Evolutionary conservation across 169 alveolate species (phyloP).

Genomic region (Plasmodium vivax): DNA sequence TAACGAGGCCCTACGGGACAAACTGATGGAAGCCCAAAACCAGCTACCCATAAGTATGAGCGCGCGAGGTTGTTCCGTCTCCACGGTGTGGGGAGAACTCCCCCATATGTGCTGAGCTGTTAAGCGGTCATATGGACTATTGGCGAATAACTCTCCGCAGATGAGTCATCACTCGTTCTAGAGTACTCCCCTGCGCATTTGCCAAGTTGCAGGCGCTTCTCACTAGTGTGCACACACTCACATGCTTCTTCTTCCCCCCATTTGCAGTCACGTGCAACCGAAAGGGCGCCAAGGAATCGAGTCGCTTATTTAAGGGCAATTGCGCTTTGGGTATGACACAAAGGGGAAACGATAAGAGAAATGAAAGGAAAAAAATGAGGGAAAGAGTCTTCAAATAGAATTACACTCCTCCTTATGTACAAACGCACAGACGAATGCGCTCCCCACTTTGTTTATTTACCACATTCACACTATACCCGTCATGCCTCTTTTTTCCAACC

Average conservation of each 20-base stretch:
- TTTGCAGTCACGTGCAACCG: constrained; percentile 20
- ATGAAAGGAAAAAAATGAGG: neutral
- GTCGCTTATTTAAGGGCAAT: neutral
- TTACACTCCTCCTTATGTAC: neutral
- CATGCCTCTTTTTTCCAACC: neutral
- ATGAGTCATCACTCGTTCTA: neutral
- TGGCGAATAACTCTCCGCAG: neutral
- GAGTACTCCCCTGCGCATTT: neutral
- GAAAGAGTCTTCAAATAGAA: neutral
- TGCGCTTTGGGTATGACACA: neutral
- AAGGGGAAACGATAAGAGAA: neutral
- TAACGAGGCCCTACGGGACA: constrained; percentile 26
- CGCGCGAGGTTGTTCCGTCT: neutral
- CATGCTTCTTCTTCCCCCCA: neutral
- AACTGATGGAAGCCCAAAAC: constrained; percentile 29
- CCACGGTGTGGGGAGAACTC: neutral
- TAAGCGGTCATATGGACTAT: too few species aligned
- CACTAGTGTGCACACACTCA: neutral
- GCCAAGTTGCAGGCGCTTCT: neutral
- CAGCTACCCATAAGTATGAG: constrained; percentile 50
- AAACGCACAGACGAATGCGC: neutral
- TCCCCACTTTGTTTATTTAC: neutral
- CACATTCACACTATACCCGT: neutral
- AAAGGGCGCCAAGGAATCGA: neutral
- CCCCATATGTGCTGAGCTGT: too few species aligned